A percentile compares a stretch with the other conserved stretches of the same genome.
phyloP scores from a whole-genome alignment of 2,329 filamentous ascomycete genomes.

The Penicillium frequentans region DNA sequence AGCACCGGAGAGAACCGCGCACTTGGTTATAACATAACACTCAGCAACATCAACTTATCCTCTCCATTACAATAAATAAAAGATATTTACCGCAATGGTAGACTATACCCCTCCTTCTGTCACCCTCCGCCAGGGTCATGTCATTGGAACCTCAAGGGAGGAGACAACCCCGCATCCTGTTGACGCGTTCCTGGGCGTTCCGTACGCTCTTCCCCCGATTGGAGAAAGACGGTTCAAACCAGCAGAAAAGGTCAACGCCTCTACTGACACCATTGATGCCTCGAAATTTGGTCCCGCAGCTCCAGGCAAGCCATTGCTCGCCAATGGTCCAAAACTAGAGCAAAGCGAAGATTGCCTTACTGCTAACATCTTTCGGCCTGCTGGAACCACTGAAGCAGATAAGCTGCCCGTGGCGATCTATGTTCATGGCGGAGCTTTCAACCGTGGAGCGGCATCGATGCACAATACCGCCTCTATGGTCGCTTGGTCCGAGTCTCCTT shows the following conservation, averaged over 20 bases:
- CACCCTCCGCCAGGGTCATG: conserved; percentile 28
- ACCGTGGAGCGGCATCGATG: conserved; percentile 33
- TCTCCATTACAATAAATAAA: not conserved
- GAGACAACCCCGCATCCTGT: conserved; percentile 26
- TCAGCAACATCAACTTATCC: not conserved
- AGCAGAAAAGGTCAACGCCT: conserved; percentile 28
- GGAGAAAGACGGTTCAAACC: conserved; percentile 50
- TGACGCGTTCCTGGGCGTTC: conserved; percentile 50
- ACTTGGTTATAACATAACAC: not conserved
- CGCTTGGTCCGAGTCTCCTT: conserved; percentile 50
- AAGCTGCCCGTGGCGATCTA: conserved; percentile 44
- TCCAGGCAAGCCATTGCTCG: conserved; percentile 48
- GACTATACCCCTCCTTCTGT: conserved; percentile 9
- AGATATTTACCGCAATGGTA: not conserved
- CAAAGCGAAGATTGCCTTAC: conserved; percentile 48
- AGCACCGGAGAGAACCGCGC: conserved; percentile 14
- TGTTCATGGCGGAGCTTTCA: conserved; percentile 44
- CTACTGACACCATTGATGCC: conserved; percentile 34
- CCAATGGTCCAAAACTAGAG: conserved; percentile 50
- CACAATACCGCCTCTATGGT: conserved; percentile 64
- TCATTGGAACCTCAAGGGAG: conserved; percentile 28
- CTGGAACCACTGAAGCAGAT: conserved; percentile 7
- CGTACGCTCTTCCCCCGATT: conserved; percentile 50
- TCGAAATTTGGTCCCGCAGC: conserved; percentile 35
- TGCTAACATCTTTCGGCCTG: conserved; percentile 42